Evolutionary conservation across 805 yeast species (phyloP).

Genomic region (Yarrowia sp.): DNA sequence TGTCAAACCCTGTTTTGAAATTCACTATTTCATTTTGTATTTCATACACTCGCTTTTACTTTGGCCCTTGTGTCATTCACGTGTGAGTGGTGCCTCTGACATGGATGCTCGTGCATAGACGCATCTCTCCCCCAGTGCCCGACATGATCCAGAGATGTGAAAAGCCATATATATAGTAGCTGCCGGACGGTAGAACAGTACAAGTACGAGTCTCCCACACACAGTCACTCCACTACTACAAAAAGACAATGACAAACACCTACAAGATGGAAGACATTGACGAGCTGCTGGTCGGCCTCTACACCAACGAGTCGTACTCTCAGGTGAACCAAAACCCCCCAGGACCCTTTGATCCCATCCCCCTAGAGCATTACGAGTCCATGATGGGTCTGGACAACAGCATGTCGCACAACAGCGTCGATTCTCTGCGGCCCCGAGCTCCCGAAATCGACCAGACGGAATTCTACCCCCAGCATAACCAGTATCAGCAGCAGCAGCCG

Average conservation of each 20-base stretch:
- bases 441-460: background rate
- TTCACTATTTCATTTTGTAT: too few relatives aligned
- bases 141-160: background rate
- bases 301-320: background rate
- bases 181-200: background rate
- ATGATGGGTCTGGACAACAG: conserved; percentile 3
- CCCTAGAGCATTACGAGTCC: background rate
- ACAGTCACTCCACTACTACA: background rate
- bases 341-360: background rate
- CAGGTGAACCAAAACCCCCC: background rate
- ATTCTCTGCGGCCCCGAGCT: background rate
- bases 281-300: conserved; percentile 8
- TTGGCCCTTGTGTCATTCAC: background rate
- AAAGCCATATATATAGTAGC: background rate
- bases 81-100: conserved; percentile 1
- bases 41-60: background rate
- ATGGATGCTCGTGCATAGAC: background rate
- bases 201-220: background rate
- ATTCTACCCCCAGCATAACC: background rate
- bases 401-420: background rate
- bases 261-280: conserved; percentile 14
- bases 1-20: background rate
- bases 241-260: background rate
- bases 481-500: background rate
- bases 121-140: background rate